Percentiles rank a stretch among this genome's conserved stretches.
Conservation (phyloP, 352 stramenopile genomes). For the Plasmopara muralis region DNA sequence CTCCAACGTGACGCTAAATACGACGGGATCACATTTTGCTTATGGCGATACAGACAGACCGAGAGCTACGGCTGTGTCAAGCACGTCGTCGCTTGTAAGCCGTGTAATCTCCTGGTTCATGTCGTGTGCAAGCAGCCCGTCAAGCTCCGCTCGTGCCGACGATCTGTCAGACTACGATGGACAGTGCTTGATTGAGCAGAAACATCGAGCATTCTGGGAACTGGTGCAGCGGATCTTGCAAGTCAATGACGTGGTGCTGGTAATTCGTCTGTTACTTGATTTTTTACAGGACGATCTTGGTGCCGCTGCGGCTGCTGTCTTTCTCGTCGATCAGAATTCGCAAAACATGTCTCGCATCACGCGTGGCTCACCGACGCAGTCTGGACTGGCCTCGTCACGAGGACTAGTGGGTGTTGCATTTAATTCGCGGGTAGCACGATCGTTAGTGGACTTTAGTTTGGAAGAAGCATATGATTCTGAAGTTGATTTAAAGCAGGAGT, state of each 20-base stretch:
- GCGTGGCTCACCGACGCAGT: conserved; percentile 38
- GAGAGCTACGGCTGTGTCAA: too few species aligned
- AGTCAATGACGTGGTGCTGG: conserved; percentile 69
- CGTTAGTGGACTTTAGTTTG: not conserved
- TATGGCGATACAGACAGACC: too few species aligned
- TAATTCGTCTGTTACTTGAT: conserved; percentile 62
- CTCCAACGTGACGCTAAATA: too few species aligned
- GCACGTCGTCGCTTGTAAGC: too few species aligned
- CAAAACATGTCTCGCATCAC: conserved; percentile 73
- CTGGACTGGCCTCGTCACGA: conserved; percentile 38
- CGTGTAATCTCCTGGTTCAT: too few species aligned
- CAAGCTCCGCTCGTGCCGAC: too few species aligned
- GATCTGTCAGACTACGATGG: too few species aligned
- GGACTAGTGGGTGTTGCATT: conserved; percentile 50
- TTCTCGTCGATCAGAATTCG: conserved; percentile 67
- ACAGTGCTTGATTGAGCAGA: too few species aligned
- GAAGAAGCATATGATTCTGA: too few species aligned
- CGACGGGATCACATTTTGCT: too few species aligned
- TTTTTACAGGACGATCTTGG: conserved; percentile 56
- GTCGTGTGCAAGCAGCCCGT: too few species aligned
- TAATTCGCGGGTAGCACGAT: conserved; percentile 26
- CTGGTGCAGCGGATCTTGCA: conserved; percentile 61
- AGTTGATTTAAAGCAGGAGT: too few species aligned
- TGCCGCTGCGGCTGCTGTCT: conserved; percentile 46
- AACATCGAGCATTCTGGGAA: not conserved